Conservation (phyloP, 192 early-diverging fungal species). For the Backusella tuberculispora region DNA sequence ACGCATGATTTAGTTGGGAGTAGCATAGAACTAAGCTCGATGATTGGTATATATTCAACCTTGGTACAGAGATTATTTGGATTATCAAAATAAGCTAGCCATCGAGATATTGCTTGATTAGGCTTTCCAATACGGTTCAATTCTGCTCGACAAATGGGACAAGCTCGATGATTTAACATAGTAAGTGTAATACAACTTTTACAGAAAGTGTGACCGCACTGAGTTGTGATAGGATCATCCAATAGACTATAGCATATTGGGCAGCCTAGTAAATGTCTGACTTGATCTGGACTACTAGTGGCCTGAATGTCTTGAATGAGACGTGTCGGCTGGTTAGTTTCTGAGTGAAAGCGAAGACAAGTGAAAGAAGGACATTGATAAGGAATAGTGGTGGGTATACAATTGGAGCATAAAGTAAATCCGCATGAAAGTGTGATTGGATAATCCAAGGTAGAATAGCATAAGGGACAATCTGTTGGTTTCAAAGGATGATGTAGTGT, state of each 20-base stretch:
- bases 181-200: conserved; percentile 57
- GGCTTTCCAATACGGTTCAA: conserved; percentile 29
- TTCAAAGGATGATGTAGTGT: neutral
- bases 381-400: conserved; percentile 27
- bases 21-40: neutral
- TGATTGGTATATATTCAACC: conserved; percentile 5
- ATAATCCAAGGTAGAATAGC: conserved; percentile 36
- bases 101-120: conserved; percentile 6
- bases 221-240: conserved; percentile 59
- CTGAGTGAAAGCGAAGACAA: conserved; percentile 28
- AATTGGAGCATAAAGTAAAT: conserved; percentile 40
- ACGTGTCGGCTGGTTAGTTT: conserved; percentile 29
- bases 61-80: neutral
- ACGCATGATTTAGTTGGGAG: neutral
- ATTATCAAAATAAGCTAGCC: neutral
- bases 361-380: conserved; percentile 23
- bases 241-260: conserved; percentile 57
- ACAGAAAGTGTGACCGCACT: conserved; percentile 74
- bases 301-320: conserved; percentile 40
- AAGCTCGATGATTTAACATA: conserved; percentile 48
- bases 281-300: conserved; percentile 6
- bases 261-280: conserved; percentile 47
- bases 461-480: conserved; percentile 35
- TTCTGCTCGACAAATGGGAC: conserved; percentile 51
- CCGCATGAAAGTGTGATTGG: conserved; percentile 52